phyloP scores from a whole-genome alignment of 495 filamentous ascomycete species.

The Penicillium psychrofluorescens region DNA sequence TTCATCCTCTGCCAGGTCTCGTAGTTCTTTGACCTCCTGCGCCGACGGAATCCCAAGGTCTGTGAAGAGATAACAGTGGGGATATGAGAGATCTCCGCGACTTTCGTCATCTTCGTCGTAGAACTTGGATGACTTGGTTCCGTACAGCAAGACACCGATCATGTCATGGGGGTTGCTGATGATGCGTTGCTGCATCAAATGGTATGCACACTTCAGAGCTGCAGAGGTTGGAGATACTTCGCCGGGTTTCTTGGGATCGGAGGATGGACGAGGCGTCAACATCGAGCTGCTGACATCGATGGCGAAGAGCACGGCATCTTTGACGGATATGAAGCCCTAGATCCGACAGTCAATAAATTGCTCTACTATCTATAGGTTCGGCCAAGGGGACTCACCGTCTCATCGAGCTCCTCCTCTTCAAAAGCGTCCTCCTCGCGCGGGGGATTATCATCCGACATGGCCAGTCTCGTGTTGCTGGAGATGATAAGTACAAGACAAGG shows the following conservation, averaged over 20 bases:
- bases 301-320: constrained; percentile 94
- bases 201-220: constrained; percentile 89
- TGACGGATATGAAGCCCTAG: constrained; percentile 85
- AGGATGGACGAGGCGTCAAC: constrained; percentile 58
- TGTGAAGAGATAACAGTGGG: constrained; percentile 85
- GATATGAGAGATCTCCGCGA: constrained; percentile 60
- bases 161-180: constrained; percentile 95
- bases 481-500: not conserved
- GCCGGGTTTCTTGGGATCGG: constrained; percentile 63
- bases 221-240: constrained; percentile 67
- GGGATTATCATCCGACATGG: constrained; percentile 38
- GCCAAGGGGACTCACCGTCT: constrained; percentile 45
- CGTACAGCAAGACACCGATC: constrained; percentile 95
- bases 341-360: constrained; percentile 1
- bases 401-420: constrained; percentile 66
- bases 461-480: not conserved
- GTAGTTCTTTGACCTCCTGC: constrained; percentile 74
- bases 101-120: constrained; percentile 57
- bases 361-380: constrained; percentile 1
- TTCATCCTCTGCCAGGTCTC: constrained; percentile 67
- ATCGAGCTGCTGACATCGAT: constrained; percentile 93
- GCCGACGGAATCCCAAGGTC: constrained; percentile 86
- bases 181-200: constrained; percentile 95
- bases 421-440: constrained; percentile 42
- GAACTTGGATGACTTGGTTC: constrained; percentile 81